Evolutionary conservation across 306 rosid species (phyloP).

Genomic region (Cyclanthera cordifolia): DNA sequence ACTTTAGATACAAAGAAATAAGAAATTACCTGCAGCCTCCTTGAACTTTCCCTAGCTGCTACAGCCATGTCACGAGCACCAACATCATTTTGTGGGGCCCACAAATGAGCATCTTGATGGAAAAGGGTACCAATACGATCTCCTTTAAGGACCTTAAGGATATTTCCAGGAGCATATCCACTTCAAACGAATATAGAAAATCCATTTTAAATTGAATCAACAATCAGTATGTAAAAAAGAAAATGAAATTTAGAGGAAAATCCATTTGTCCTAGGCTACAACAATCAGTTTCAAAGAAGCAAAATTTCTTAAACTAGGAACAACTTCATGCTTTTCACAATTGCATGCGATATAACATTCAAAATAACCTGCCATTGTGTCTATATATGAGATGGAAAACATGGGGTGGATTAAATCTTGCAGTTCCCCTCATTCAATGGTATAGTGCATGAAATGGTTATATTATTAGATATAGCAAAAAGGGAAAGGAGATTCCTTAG

Average conservation of each 20-base stretch:
- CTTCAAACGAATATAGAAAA: constrained; percentile 29
- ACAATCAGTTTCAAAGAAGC: background rate
- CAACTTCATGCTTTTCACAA: background rate
- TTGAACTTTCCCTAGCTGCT: constrained; percentile 94
- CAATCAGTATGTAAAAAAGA: background rate
- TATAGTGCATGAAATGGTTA: background rate
- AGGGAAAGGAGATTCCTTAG: background rate
- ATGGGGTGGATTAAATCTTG: background rate
- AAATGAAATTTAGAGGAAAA: background rate
- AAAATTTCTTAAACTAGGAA: background rate
- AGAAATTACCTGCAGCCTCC: constrained; percentile 69
- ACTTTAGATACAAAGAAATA: constrained; percentile 13
- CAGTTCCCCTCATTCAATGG: background rate
- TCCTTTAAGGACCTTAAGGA: constrained; percentile 77
- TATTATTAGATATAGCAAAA: background rate
- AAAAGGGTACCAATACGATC: constrained; percentile 82
- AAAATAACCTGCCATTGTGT: background rate
- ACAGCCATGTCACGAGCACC: constrained; percentile 86
- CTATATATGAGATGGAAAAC: background rate
- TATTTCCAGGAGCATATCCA: constrained; percentile 65
- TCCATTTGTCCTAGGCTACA: background rate
- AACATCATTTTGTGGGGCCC: constrained; percentile 51
- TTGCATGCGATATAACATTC: background rate
- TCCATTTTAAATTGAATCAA: background rate
- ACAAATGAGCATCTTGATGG: constrained; percentile 76